Base-by-base conservation (phyloP, 192 early-diverging fungal genomes). In the Rhizophagus prolifer region DNA sequence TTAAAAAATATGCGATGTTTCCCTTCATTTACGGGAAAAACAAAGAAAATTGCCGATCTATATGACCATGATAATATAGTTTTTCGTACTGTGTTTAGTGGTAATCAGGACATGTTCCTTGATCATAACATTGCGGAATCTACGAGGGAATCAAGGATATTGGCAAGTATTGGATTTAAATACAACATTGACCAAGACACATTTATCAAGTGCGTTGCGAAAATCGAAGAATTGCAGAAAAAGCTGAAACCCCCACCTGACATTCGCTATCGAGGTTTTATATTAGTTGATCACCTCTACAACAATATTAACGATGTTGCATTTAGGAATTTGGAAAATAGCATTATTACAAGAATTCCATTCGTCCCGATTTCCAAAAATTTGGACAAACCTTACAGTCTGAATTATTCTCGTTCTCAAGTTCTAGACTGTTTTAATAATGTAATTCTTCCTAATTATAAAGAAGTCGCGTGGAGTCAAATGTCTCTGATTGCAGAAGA, bases 401-500 rank as follows among this genome's bases (percentile, higher is more conserved):
- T 14, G 19, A 23, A 38, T 38, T 38, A 69, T 26, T 69, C 47
- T 47, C 67, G 14, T 19, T 2, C 67, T 46, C 19, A 46, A 26
- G 0, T 13, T 69, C 47, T 69, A 46, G n/a, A 69, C 47, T 69
- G 67, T 9, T 69, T 69, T 10, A 46, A 47, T 9, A 46, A 69
- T 2, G 12, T 69, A 46, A 46, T 69, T 10, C 58, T 59, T 38
- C 71, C 58, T 13, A 0, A 38, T 60, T 73, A 73, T 38, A 60
- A 38, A 25, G 71, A 59, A 23, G 31, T 73, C 12, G 71, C 71
- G 10, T 73, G 71, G 71, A 73, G 54, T n/a, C 58, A 38, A 60
- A 38, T 12, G 28, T 14, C 71, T 30, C 31, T 73, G 30, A 34
- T 73, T 21, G 54, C 50, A 4, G 71, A 73, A 60, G 58, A 73